Evolutionary conservation across 1,284 basidiomycete genomes (phyloP), one percentile per base, ranked within the genome.

Genomic region (Puccinia novopanici): DNA sequence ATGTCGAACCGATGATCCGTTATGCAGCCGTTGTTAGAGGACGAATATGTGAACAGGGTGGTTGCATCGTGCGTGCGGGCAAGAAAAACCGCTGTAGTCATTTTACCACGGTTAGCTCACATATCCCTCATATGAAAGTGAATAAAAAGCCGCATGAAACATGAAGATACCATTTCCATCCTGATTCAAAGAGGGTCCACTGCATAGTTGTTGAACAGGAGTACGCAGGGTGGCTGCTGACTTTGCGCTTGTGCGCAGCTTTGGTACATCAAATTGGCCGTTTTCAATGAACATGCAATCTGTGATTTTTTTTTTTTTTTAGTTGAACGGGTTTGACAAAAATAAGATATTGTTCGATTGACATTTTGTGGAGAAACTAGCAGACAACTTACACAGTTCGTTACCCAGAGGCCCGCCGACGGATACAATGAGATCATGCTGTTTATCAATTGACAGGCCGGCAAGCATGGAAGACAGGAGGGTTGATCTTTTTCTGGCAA

Each of bases 21-120:
- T 52, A 10, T 48, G 48, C n/a, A 52, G 48, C 5, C 6, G 48
- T 4, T 19, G 30, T 40, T 3, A 2, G 40, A 37, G 19, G 13
- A n/a, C 37, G 34, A 27, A 15, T 54, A 79, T 17, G 54, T 55
- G 52, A 80, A 73, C 19, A 80, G 57, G n/a, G 24, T 72, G 22
- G 78, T 80, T 48, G 78, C 40, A n/a, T 80, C 67, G 50, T 72
- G 57, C 17, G 78, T 63, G 12, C 78, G 78, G 19, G 78, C 78
- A n/a, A 80, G 68, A 24, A 72, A 52, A 40, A 65, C 42, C 8
- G 68, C 78, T 73, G 45, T 42, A 8, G 22, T 22, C 8, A 8
- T 10, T 42, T n/a, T n/a, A 24, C 17, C 19, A 3, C 12, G 0
- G n/a, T 67, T 27, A 24, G 63, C n/a, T 42, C 9, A 42, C 2